Percentiles rank a stretch among this genome's conserved stretches.
phyloP scores from a whole-genome alignment of 1,139 yeast species.

The Candida tetrigidarum region DNA sequence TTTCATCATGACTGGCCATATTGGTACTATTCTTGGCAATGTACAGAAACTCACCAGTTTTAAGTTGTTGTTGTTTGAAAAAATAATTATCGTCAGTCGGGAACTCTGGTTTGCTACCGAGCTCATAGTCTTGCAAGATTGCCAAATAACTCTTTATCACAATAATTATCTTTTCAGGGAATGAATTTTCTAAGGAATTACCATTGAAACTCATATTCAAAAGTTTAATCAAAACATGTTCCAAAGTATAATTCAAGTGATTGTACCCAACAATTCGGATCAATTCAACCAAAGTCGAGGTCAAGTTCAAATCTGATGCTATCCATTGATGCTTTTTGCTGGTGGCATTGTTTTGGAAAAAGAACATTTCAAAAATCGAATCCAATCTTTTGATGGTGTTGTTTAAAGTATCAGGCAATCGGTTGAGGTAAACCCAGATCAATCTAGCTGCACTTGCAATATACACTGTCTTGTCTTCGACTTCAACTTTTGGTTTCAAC shows the following conservation, averaged over 20 bases:
- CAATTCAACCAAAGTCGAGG: conserved; percentile 70
- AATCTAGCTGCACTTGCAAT: conserved; percentile 73
- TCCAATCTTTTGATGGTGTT: conserved; percentile 69
- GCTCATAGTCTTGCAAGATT: conserved; percentile 63
- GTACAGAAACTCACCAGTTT: conserved; percentile 33
- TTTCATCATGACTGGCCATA: conserved; percentile 71
- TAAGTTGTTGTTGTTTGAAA: conserved; percentile 11
- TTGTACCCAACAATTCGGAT: conserved; percentile 78
- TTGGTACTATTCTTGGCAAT: conserved; percentile 50
- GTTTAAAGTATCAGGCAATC: conserved; percentile 88
- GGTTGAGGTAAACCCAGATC: conserved; percentile 86
- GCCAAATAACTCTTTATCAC: conserved; percentile 74
- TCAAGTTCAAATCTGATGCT: conserved; percentile 60
- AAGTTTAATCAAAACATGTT: conserved; percentile 70
- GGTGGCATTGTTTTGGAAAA: conserved; percentile 43
- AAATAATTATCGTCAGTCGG: conserved; percentile 62
- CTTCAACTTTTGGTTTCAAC: conserved; percentile 43
- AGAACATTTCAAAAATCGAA: conserved; percentile 56
- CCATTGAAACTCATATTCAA: conserved; percentile 61
- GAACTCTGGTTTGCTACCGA: conserved; percentile 67
- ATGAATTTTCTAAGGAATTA: conserved; percentile 57
- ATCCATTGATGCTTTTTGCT: conserved; percentile 76
- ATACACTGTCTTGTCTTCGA: conserved; percentile 63
- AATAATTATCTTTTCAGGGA: conserved; percentile 72
- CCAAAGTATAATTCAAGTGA: conserved; percentile 79